Conservation (phyloP, 1,284 basidiomycete genomes). For the Pseudozyma sp. region DNA sequence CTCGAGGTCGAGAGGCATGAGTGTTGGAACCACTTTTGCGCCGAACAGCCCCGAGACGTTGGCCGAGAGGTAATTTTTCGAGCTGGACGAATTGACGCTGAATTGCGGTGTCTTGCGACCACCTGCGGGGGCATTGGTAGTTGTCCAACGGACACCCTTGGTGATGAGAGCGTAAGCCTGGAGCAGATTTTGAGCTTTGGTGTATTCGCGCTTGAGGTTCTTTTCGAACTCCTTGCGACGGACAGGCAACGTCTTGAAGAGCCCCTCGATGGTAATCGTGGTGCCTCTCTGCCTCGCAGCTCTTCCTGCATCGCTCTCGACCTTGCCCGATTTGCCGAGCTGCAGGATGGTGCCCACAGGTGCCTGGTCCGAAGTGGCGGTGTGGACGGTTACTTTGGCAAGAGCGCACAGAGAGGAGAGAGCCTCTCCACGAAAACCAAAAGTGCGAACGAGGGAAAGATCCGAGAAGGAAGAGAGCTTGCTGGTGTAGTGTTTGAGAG, state of each 20-base stretch:
- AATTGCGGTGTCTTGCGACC: conserved; percentile 81
- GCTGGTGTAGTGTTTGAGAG: conserved; percentile 92
- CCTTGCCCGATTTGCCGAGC: conserved; percentile 49
- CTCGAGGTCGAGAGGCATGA: conserved; percentile 78
- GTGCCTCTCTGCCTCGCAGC: conserved; percentile 88
- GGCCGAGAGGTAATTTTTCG: conserved; percentile 71
- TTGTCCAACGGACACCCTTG: conserved; percentile 78
- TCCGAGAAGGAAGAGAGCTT: conserved; percentile 85
- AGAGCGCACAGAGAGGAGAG: conserved; percentile 91
- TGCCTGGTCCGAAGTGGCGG: conserved; percentile 57
- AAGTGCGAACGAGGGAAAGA: conserved; percentile 81
- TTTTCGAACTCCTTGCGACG: conserved; percentile 90
- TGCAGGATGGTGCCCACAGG: conserved; percentile 65
- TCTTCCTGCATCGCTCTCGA: conserved; percentile 55
- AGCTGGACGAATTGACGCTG: conserved; percentile 77
- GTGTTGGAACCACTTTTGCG: conserved; percentile 79
- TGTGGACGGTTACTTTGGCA: conserved; percentile 72
- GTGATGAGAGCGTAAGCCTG: conserved; percentile 88
- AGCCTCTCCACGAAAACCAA: conserved; percentile 97
- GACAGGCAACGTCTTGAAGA: conserved; percentile 88
- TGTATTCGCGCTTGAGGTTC: conserved; percentile 89
- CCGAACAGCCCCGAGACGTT: conserved; percentile 87
- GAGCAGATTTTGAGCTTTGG: conserved; percentile 83
- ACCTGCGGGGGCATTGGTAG: conserved; percentile 78
- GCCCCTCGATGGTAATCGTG: conserved; percentile 79